phyloP scores from a whole-genome alignment of 2,329 filamentous ascomycete species.

The Exophiala aquamarina region DNA sequence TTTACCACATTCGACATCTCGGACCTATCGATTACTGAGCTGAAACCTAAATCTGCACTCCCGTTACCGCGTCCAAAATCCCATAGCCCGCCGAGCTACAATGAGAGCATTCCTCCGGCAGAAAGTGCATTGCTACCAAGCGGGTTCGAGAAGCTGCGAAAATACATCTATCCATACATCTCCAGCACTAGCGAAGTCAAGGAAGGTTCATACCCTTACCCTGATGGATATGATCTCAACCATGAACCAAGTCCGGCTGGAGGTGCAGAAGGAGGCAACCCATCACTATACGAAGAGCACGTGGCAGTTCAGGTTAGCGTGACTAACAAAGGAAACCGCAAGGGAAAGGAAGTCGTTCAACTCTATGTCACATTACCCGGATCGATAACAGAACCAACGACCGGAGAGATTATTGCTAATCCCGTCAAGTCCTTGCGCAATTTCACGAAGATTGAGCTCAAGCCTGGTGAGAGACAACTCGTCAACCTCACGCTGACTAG shows the following conservation, averaged over 20 bases:
- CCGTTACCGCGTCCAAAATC: slow-evolving; percentile 43
- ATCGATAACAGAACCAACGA: slow-evolving; percentile 40
- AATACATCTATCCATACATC: slow-evolving; percentile 75
- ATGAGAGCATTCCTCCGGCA: slow-evolving; percentile 54
- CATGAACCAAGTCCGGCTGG: slow-evolving; percentile 63
- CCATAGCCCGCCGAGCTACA: slow-evolving; percentile 55
- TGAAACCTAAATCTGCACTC: slow-evolving; percentile 50
- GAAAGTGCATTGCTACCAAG: slow-evolving; percentile 61
- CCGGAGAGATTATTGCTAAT: slow-evolving; percentile 59
- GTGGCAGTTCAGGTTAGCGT: slow-evolving; percentile 33
- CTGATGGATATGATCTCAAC: slow-evolving; percentile 53
- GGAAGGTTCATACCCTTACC: slow-evolving; percentile 50
- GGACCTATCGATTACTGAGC: slow-evolving; percentile 48
- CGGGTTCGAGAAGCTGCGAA: slow-evolving; percentile 61
- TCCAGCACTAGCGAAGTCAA: slow-evolving; percentile 49
- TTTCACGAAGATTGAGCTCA: slow-evolving; percentile 67
- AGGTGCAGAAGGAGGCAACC: slow-evolving; percentile 68
- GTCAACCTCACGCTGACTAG: slow-evolving; percentile 63
- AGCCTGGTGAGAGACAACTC: slow-evolving; percentile 52
- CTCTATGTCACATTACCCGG: slow-evolving; percentile 35
- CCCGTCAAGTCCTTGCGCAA: slow-evolving; percentile 68
- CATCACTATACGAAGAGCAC: slow-evolving; percentile 61
- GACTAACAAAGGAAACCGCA: slow-evolving; percentile 25
- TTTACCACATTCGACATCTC: slow-evolving; percentile 73
- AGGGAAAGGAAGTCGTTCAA: slow-evolving; percentile 29